Evolutionary conservation across 306 rosid species (phyloP), one percentile per base, ranked within the genome.

Genomic region (Phaseolus lunatus): DNA sequence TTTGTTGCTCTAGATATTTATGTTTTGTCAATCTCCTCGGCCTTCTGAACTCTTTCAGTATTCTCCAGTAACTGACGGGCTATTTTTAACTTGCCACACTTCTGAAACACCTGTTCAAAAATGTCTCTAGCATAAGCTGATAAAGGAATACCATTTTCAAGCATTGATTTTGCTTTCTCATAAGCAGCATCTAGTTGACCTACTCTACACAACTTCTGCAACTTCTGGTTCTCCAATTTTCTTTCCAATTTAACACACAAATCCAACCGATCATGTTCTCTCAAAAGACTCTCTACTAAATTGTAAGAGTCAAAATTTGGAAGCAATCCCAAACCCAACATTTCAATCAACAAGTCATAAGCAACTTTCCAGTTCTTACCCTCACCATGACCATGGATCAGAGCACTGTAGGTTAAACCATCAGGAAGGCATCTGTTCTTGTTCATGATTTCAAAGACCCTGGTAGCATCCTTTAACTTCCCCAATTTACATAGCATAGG

Each of bases 401-500:
- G 63, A n/a, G 88, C 81, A 29, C 81, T 83, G 79, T 87, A 91
- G 3, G 93, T 91, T 27, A 82, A 65, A 81, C 77, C 79, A 81
- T 91, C 91, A 3, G 96, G 90, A 61, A 83, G 49, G 33, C 96
- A 87, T 65, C 93, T 74, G 18, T 89, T 86, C 83, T 72, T 89
- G 78, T 84, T 87, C 96, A 91, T 91, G 29, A 84, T 81, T 75
- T 86, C 85, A 53, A 82, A 89, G 16, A 91, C 90, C 76, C 76
- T 78, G 10, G 70, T 79, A 5, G 96, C 96, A 75, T 68, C 75
- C 56, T 75, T 83, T 75, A 89, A 77, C 70, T 78, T 84, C 18
- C 96, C 91, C 70, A 87, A 19, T 79, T 87, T 91, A 79, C 96
- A 91, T 16, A 89, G 70, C 93, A 89, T 83, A 48, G 79, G 75